Percentiles rank a stretch among this genome's conserved stretches.
These are phyloP conservation scores for Zygoascus bituminiphila DNA, from an alignment of 805 yeast genomes.

Conservation along the genomic window DNA sequence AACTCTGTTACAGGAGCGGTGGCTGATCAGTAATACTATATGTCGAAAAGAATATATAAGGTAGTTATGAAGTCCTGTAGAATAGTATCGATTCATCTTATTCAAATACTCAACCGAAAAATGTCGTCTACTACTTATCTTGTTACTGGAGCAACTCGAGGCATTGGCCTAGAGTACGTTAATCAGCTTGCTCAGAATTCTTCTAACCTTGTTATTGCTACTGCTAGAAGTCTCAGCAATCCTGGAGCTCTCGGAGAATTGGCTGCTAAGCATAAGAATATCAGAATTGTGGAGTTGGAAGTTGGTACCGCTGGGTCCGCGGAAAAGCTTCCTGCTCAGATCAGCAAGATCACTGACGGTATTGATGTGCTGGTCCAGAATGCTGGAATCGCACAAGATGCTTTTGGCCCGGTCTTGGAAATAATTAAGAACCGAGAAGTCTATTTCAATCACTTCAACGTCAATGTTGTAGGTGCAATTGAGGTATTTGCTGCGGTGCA, in stretches of 20 bases:
- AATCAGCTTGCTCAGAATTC: slow-evolving; percentile 20
- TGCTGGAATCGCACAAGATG: slow-evolving; percentile 19
- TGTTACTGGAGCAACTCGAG: slow-evolving; percentile 31
- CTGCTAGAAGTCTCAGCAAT: slow-evolving; percentile 13
- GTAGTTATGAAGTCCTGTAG: too few species aligned
- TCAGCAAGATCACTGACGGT: slow-evolving; percentile 16
- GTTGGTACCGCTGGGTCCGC: slow-evolving; percentile 18
- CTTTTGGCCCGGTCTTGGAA: slow-evolving; percentile 5
- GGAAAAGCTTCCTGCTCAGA: slow-evolving; percentile 12
- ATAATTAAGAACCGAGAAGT: not conserved
- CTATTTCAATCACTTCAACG: slow-evolving; percentile 14
- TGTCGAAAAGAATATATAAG: too few species aligned
- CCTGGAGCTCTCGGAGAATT: slow-evolving; percentile 12
- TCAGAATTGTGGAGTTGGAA: slow-evolving; percentile 22
- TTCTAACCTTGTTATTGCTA: slow-evolving; percentile 20
- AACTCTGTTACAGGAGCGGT: too few species aligned
- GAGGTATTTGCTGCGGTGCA: slow-evolving; percentile 16
- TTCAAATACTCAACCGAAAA: too few species aligned
- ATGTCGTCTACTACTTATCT: slow-evolving; percentile 12
- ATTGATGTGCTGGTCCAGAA: slow-evolving; percentile 25
- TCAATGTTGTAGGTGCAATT: slow-evolving; percentile 26
- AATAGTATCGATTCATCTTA: too few species aligned
- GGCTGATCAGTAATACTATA: too few species aligned
- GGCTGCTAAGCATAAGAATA: slow-evolving; percentile 13
- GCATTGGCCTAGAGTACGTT: slow-evolving; percentile 31